A percentile compares a stretch with the other conserved stretches of the same genome.
Evolutionary conservation across 306 rosid species (phyloP).

Genomic region (Acacia acuminata): DNA sequence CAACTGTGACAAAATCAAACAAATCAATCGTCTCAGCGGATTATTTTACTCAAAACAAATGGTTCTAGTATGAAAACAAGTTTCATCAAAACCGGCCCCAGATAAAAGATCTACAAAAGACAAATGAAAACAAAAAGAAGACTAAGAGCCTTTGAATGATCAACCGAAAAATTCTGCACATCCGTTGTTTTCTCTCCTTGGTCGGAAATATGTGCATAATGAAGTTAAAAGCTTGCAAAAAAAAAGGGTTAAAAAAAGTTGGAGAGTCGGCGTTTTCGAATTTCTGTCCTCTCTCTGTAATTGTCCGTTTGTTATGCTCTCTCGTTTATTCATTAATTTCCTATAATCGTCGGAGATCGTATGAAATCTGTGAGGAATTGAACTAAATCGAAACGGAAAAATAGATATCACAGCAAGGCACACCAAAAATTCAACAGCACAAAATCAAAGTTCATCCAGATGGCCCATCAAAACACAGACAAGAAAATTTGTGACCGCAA

Average conservation of each 20-base stretch:
- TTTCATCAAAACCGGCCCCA: neutral
- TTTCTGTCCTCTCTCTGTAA: neutral
- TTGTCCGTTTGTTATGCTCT: neutral
- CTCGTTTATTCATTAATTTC: neutral
- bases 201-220: neutral
- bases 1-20: conserved; percentile 36
- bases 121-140: too few species aligned
- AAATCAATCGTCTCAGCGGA: neutral
- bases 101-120: neutral
- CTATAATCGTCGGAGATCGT: neutral
- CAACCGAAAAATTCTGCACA: neutral
- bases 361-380: neutral
- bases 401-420: neutral
- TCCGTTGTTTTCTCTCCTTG: neutral
- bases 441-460: neutral
- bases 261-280: too few species aligned
- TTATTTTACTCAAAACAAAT: neutral
- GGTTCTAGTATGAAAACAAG: neutral
- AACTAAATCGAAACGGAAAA: neutral
- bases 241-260: too few species aligned
- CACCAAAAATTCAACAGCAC: neutral
- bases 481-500: neutral
- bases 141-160: neutral
- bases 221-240: neutral
- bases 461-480: neutral